phyloP scores from a whole-genome alignment of 768 basidiomycete species.

The Lentinus tigrinus region DNA sequence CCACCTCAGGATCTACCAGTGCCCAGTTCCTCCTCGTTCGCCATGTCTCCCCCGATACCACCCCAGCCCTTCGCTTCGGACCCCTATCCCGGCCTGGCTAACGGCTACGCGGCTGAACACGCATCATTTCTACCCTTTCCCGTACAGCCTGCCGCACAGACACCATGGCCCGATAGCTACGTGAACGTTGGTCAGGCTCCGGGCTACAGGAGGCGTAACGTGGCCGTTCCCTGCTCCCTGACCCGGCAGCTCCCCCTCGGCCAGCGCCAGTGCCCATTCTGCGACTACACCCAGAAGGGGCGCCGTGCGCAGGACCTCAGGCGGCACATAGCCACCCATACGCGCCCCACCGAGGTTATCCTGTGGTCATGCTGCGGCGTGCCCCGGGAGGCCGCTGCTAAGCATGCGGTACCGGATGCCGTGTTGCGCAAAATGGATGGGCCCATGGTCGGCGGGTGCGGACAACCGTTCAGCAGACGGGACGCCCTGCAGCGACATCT shows the following conservation, averaged over 20 bases:
- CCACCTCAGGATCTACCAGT: no score
- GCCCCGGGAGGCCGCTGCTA: neutral
- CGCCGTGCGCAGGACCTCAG: constrained; percentile 9
- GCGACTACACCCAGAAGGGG: constrained; percentile 6
- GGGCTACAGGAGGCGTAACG: neutral
- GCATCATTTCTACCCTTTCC: no score
- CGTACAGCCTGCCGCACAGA: no score
- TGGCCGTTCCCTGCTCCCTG: neutral
- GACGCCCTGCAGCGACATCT: constrained; percentile 15
- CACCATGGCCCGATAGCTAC: no score
- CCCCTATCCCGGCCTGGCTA: no score
- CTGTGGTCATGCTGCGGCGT: constrained; percentile 15
- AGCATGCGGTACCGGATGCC: neutral
- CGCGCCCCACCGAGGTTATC: neutral
- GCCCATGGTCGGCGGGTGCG: constrained; percentile 11
- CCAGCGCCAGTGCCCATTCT: neutral
- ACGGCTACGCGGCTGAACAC: no score
- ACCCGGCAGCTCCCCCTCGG: neutral
- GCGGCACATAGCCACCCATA: constrained; percentile 14
- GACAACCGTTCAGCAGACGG: constrained; percentile 8
- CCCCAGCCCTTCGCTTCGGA: no score
- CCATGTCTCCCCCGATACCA: no score
- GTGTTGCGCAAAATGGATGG: neutral
- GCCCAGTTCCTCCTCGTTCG: no score
- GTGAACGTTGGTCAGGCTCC: no score